phyloP scores from a whole-genome alignment of 345 rosid genomes.

The Linum lewisii region DNA sequence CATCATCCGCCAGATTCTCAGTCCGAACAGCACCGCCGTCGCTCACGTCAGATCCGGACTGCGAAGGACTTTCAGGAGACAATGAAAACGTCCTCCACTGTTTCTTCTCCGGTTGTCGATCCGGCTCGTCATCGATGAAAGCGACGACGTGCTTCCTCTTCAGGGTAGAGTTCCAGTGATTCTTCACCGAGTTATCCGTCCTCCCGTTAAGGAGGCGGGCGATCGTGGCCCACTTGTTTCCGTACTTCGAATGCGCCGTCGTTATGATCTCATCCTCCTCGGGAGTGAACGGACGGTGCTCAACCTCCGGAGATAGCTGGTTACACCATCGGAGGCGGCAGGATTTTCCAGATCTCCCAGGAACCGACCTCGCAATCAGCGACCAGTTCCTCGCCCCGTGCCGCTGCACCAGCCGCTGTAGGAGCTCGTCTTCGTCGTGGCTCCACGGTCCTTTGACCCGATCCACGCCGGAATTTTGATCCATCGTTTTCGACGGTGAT shows the following conservation, averaged over 20 bases:
- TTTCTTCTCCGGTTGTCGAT: constrained; percentile 6
- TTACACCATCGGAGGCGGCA: constrained; percentile 27
- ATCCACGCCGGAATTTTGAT: neutral
- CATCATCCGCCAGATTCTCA: neutral
- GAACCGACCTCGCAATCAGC: constrained; percentile 16
- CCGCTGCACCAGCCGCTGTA: constrained; percentile 10
- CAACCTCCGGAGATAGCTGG: constrained; percentile 23
- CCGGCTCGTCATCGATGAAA: neutral
- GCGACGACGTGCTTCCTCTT: constrained; percentile 18
- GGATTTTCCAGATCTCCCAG: constrained; percentile 23
- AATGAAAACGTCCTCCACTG: neutral
- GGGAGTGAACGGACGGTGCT: constrained; percentile 16
- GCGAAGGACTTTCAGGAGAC: neutral
- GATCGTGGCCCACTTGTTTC: constrained; percentile 25
- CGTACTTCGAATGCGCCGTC: constrained; percentile 12
- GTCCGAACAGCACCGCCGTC: neutral
- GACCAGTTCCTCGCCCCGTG: constrained; percentile 22
- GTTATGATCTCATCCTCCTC: constrained; percentile 20
- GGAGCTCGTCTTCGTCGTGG: constrained; percentile 13
- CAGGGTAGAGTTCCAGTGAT: constrained; percentile 25
- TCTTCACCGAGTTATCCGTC: constrained; percentile 22
- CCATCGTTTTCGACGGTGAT: neutral
- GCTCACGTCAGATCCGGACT: constrained; percentile 20
- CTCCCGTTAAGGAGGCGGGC: constrained; percentile 23
- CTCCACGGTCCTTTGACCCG: constrained; percentile 24